Conservation (phyloP, 805 yeast genomes). For the Wickerhamiella dianesei region DNA sequence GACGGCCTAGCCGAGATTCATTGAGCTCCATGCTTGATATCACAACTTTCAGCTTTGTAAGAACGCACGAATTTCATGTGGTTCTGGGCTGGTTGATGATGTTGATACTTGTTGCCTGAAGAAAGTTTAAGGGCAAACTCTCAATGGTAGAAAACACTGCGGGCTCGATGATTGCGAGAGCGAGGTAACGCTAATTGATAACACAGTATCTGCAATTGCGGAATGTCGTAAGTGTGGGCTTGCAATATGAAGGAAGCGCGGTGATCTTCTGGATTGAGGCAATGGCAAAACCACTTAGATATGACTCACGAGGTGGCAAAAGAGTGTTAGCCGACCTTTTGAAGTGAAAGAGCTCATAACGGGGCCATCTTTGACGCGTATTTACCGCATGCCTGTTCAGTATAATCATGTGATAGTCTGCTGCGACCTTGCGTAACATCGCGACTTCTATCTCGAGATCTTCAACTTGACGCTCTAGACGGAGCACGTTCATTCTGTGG, state of each 20-base stretch:
- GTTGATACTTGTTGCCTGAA: too few species aligned
- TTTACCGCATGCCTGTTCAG: not conserved
- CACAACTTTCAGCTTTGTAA: too few species aligned
- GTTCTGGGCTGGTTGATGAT: too few species aligned
- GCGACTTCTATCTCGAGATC: not conserved
- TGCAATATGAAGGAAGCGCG: too few species aligned
- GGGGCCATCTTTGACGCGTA: not conserved
- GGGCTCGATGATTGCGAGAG: too few species aligned
- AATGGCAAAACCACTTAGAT: not conserved
- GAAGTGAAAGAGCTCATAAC: not conserved
- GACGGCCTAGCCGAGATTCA: conserved; percentile 69
- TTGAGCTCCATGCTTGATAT: conserved; percentile 33
- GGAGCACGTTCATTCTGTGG: not conserved
- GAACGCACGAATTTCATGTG: too few species aligned
- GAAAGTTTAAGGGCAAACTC: too few species aligned
- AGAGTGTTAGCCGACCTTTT: not conserved
- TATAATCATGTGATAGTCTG: not conserved
- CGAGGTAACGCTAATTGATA: too few species aligned
- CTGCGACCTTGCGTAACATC: not conserved
- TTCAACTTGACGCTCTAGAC: not conserved
- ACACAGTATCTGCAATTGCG: too few species aligned
- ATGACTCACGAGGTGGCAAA: not conserved
- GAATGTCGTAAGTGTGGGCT: too few species aligned
- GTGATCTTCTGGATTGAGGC: not conserved
- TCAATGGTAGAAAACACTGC: too few species aligned